A percentile compares a stretch with the other conserved stretches of the same genome.
These are phyloP conservation scores for Colletotrichum zoysiae DNA, from an alignment of 2,329 filamentous ascomycete species.

Conservation along the genomic window DNA sequence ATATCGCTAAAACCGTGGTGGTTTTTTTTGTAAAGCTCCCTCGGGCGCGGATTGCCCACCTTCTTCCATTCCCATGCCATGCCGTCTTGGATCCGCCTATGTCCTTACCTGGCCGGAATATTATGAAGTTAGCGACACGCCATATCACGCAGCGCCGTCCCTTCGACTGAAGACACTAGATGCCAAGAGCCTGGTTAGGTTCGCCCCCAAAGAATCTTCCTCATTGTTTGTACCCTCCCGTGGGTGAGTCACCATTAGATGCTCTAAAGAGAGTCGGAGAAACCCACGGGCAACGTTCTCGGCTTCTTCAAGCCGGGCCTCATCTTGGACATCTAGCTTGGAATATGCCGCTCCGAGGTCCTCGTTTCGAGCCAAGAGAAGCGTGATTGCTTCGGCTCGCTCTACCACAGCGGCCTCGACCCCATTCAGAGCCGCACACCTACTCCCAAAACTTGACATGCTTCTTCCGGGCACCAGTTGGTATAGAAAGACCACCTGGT, in stretches of 20 bases:
- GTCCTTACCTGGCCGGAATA: neutral
- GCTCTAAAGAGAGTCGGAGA: constrained; percentile 49
- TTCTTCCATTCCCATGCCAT: neutral
- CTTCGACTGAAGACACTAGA: neutral
- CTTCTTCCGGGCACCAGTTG: constrained; percentile 76
- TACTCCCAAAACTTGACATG: constrained; percentile 84
- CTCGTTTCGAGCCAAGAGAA: constrained; percentile 77
- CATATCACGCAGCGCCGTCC: neutral
- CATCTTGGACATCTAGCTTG: constrained; percentile 73
- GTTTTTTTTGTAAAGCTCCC: neutral
- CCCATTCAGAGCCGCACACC: constrained; percentile 89
- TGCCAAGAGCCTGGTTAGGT: neutral
- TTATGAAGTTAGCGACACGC: neutral
- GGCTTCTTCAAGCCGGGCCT: constrained; percentile 75
- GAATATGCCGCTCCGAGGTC: constrained; percentile 82
- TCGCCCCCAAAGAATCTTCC: neutral
- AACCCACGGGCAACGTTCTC: constrained; percentile 71
- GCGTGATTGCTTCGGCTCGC: constrained; percentile 80
- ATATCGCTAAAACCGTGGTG: neutral
- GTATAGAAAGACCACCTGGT: constrained; percentile 82
- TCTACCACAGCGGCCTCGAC: constrained; percentile 79
- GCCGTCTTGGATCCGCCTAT: neutral
- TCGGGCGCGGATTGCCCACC: neutral
- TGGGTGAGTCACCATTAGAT: neutral
- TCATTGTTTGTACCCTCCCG: neutral